Evolutionary conservation across 805 yeast species (phyloP), one percentile per base, ranked within the genome.

Genomic region (Saturnispora sanitii): DNA sequence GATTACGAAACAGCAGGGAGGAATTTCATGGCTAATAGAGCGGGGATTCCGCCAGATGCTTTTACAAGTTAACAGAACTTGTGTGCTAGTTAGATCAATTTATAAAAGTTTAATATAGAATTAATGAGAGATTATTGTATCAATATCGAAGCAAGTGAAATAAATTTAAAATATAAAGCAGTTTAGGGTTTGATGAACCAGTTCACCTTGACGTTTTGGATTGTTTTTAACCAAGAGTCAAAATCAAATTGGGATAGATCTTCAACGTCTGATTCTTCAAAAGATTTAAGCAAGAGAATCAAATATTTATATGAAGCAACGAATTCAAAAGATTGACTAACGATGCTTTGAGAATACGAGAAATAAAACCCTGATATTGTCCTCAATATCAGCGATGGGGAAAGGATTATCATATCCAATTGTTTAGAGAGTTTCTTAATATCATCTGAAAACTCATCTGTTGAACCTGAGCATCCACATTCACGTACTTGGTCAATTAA

Each of bases 11-110:
- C 65, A 40, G 88, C 95, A 21, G 64, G 75, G 12, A 69, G 68
- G 33, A 79, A 83, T 42, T 90, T 90, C 61, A 73, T 76, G 49
- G 77, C 72, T 49, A 80, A 85, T 27, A 72, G 68, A 49, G 50
- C 57, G 5, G 55, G 59, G 29, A 65, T 78, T 28, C 84, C 84
- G 16, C 70, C 72, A 5, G 67, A 73, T 39, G 84, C 84, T 2
- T 77, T 40, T n/a, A n/a, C n/a, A n/a, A n/a, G n/a, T n/a, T n/a
- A n/a, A n/a, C n/a, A n/a, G n/a, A n/a, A n/a, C n/a, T n/a, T n/a
- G n/a, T n/a, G n/a, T n/a, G n/a, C n/a, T n/a, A n/a, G n/a, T n/a
- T n/a, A n/a, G n/a, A n/a, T n/a, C n/a, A n/a, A n/a, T n/a, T n/a
- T n/a, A n/a, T n/a, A n/a, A n/a, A n/a, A n/a, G n/a, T n/a, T n/a